Conservation (phyloP, 768 basidiomycete species). For the Cantharellus cinnabarinus region DNA sequence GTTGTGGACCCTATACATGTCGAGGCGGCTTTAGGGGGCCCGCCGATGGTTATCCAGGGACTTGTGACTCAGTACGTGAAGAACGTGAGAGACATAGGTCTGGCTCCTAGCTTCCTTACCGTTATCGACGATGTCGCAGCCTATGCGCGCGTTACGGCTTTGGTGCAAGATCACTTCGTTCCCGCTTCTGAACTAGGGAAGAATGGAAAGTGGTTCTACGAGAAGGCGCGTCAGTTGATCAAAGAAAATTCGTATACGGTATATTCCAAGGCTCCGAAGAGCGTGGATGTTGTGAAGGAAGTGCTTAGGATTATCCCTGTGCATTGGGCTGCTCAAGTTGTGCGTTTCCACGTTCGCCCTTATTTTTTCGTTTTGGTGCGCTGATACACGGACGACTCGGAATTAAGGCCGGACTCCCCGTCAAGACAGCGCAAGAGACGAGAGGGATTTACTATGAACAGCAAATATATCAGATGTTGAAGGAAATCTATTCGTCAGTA, state of each 20-base stretch:
- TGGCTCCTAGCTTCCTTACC: background rate
- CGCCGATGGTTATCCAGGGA: background rate
- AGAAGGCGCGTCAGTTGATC: conserved; percentile 12
- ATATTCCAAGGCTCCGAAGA: conserved; percentile 14
- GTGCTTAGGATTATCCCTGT: conserved; percentile 44
- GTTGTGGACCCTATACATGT: conserved; percentile 15
- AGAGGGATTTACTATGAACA: conserved; percentile 4
- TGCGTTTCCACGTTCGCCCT: conserved; percentile 16
- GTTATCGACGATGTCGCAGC: background rate
- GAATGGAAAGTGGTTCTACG: conserved; percentile 5
- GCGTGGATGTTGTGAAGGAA: conserved; percentile 42
- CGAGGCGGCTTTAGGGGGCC: background rate
- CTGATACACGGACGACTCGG: background rate
- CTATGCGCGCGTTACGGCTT: background rate
- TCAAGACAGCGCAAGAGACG: background rate
- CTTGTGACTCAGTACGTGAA: background rate
- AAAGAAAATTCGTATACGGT: conserved; percentile 18
- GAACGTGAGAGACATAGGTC: background rate
- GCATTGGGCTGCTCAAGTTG: conserved; percentile 39
- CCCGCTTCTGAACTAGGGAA: conserved; percentile 4
- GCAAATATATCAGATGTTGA: conserved; percentile 1
- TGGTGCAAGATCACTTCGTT: conserved; percentile 6
- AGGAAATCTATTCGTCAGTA: conserved; percentile 5
- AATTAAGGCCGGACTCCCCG: conserved; percentile 14
- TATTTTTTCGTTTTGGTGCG: background rate